Conservation (phyloP, 106 monocot species). For the Phalaenopsis equestris region DNA sequence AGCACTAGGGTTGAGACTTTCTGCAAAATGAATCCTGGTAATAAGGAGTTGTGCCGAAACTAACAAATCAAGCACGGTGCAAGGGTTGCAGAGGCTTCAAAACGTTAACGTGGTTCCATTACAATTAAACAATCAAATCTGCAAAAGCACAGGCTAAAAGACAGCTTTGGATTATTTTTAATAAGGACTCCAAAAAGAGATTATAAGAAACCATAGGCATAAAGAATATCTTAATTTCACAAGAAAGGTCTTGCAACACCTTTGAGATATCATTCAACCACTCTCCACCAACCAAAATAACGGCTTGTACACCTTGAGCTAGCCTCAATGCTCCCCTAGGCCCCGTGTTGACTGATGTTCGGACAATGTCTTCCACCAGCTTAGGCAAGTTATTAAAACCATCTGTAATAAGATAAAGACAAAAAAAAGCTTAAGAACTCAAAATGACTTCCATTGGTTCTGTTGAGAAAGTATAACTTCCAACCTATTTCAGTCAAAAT, state of each 20-base stretch:
- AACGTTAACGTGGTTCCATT: not conserved
- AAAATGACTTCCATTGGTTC: not conserved
- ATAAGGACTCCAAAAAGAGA: not conserved
- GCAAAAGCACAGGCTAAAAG: not conserved
- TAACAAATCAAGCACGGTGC: not conserved
- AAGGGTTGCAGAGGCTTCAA: not conserved
- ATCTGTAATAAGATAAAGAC: slow-evolving; percentile 32
- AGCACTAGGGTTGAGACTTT: not conserved
- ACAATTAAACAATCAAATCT: not conserved
- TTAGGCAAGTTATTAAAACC: slow-evolving; percentile 72
- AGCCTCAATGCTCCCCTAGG: slow-evolving; percentile 79
- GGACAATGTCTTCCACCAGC: slow-evolving; percentile 79
- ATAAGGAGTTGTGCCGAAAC: not conserved
- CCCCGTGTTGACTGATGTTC: slow-evolving; percentile 82
- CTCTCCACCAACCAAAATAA: slow-evolving; percentile 82
- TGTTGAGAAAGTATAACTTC: not conserved
- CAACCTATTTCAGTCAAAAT: not conserved
- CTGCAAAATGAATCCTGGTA: too few relatives aligned
- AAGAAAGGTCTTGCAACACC: slow-evolving; percentile 11
- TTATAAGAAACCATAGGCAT: not conserved
- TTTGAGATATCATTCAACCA: slow-evolving; percentile 88
- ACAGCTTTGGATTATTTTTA: not conserved
- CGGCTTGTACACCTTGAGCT: slow-evolving; percentile 87
- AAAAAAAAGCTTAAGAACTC: not conserved
- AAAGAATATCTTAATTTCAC: not conserved